Percentiles rank a stretch among this genome's conserved stretches.
Evolutionary conservation across 495 filamentous ascomycete species (phyloP).

Genomic region (Aspergillus bertholletiae): DNA sequence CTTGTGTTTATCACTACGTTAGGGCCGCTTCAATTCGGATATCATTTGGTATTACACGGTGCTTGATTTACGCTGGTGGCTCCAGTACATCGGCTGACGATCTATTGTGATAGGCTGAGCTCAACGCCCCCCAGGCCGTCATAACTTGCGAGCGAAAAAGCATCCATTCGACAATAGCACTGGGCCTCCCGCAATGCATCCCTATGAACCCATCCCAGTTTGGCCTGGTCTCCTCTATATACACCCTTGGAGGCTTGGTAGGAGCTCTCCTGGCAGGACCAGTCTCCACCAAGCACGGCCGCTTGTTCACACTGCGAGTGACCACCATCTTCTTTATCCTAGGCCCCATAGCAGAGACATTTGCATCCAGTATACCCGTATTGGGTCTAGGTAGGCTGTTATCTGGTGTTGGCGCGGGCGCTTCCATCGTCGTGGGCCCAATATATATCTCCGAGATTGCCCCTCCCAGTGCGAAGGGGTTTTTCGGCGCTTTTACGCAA

Average conservation of each 20-base stretch:
- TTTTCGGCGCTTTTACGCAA: constrained; percentile 90
- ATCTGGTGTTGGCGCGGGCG: constrained; percentile 79
- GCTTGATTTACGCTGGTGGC: neutral
- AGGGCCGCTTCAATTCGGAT: constrained; percentile 90
- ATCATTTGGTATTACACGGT: constrained; percentile 74
- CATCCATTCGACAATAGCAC: constrained; percentile 39
- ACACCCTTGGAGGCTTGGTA: constrained; percentile 82
- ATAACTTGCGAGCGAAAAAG: constrained; percentile 73
- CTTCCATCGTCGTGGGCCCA: constrained; percentile 89
- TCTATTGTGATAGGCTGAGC: constrained; percentile 63
- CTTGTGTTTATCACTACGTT: constrained; percentile 63
- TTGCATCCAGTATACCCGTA: constrained; percentile 61
- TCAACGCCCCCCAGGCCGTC: constrained; percentile 90
- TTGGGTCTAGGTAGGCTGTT: constrained; percentile 73
- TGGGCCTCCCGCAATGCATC: constrained; percentile 68
- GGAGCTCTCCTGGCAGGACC: constrained; percentile 79
- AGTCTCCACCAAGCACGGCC: constrained; percentile 66
- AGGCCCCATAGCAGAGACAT: constrained; percentile 70
- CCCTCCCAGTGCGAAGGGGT: constrained; percentile 71
- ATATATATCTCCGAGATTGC: constrained; percentile 91
- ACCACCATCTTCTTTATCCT: constrained; percentile 72
- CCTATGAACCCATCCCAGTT: constrained; percentile 75
- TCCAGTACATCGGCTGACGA: constrained; percentile 8
- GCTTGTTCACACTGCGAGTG: constrained; percentile 64
- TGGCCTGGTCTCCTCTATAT: constrained; percentile 80